These are phyloP conservation scores for Schizosaccharomyces japonicus DNA, from an alignment of 805 yeast genomes.

Conservation along the genomic window DNA sequence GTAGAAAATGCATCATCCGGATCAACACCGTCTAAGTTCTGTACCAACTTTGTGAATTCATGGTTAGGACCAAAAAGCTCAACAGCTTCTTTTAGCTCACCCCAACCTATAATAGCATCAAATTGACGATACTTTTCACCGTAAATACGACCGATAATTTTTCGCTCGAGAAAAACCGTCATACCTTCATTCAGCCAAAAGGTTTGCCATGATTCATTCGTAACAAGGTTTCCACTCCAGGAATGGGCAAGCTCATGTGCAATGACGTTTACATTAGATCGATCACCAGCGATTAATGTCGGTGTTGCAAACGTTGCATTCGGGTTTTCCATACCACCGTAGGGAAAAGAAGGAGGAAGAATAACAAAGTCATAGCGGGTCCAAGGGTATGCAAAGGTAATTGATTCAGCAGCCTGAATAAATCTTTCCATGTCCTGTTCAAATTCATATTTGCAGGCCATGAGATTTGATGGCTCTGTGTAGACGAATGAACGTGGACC, in stretches of 20 bases:
- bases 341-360: slow-evolving; percentile 56
- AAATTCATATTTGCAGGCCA: slow-evolving; percentile 56
- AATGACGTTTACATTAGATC: slow-evolving; percentile 66
- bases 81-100: slow-evolving; percentile 44
- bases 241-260: slow-evolving; percentile 88
- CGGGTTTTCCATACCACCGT: slow-evolving; percentile 91
- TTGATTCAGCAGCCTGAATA: slow-evolving; percentile 49
- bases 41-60: slow-evolving; percentile 38
- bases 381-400: slow-evolving; percentile 70
- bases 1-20: slow-evolving; percentile 78
- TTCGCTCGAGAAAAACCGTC: slow-evolving; percentile 77
- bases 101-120: slow-evolving; percentile 73
- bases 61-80: slow-evolving; percentile 33
- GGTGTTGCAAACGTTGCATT: slow-evolving; percentile 81
- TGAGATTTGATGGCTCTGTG: slow-evolving; percentile 47
- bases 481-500: slow-evolving; percentile 76
- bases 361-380: slow-evolving; percentile 55
- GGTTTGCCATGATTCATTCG: slow-evolving; percentile 79
- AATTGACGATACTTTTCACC: slow-evolving; percentile 62
- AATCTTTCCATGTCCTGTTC: slow-evolving; percentile 54
- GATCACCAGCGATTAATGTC: slow-evolving; percentile 61
- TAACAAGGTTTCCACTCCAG: slow-evolving; percentile 79
- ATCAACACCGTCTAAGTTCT: slow-evolving; percentile 45
- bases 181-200: slow-evolving; percentile 92
- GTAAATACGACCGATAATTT: slow-evolving; percentile 54